phyloP scores from a whole-genome alignment of 352 stramenopile species.

The Phytopythium boreale region DNA sequence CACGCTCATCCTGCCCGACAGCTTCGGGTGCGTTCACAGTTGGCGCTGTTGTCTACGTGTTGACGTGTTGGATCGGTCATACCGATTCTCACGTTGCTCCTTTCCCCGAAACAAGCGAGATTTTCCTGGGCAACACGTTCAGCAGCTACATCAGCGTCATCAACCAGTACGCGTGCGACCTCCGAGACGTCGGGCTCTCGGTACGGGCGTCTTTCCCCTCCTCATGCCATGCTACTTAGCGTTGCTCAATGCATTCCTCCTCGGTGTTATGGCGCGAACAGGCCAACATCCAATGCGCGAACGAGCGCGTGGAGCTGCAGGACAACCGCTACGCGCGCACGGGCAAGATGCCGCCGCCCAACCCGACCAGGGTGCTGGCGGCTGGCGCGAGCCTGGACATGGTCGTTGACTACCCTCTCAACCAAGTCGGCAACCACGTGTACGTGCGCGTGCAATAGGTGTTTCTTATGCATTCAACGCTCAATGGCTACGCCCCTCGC shows the following conservation, averaged over 20 bases:
- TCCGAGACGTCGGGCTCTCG: constrained; percentile 73
- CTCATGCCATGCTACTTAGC: background rate
- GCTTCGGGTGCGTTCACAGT: constrained; percentile 70
- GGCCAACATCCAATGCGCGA: constrained; percentile 86
- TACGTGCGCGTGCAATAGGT: constrained; percentile 11
- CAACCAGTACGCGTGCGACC: constrained; percentile 82
- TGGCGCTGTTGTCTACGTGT: background rate
- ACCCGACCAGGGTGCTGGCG: constrained; percentile 68
- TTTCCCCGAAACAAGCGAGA: constrained; percentile 51
- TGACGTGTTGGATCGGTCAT: background rate
- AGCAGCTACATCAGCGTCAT: constrained; percentile 93
- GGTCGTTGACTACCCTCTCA: constrained; percentile 89
- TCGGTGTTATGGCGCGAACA: constrained; percentile 7
- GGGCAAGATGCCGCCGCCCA: constrained; percentile 62
- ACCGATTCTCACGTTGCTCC: too few species aligned
- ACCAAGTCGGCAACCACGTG: constrained; percentile 87
- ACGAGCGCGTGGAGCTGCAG: constrained; percentile 74
- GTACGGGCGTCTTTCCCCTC: constrained; percentile 11
- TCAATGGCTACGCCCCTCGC: background rate
- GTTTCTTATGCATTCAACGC: background rate
- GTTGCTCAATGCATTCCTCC: background rate
- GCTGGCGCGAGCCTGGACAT: constrained; percentile 85
- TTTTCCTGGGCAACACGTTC: constrained; percentile 91
- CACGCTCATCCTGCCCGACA: constrained; percentile 89
- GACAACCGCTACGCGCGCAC: constrained; percentile 74